Percentiles rank a stretch among this genome's conserved stretches.
Evolutionary conservation across 768 basidiomycete species (phyloP).

Genomic region (Boletellus emodensis): DNA sequence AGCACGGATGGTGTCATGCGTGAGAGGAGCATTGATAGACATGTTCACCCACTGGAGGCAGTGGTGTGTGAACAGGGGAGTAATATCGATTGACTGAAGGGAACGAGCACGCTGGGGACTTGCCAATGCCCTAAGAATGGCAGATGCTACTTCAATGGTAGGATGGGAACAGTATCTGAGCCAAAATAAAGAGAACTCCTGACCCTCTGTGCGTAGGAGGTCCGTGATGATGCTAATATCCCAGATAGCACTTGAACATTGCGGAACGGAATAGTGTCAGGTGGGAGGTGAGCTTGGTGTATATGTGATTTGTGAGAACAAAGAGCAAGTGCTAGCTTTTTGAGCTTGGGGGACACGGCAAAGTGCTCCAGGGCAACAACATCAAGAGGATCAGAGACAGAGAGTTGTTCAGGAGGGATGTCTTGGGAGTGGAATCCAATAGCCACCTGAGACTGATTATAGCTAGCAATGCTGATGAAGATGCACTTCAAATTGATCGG

Average conservation of each 20-base stretch:
- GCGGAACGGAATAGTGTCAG: not conserved
- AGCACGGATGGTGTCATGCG: not conserved
- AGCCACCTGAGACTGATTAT: not conserved
- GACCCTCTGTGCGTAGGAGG: not conserved
- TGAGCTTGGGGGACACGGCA: not conserved
- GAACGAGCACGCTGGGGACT: not conserved
- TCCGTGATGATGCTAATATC: not conserved
- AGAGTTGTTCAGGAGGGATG: not conserved
- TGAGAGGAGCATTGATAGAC: not conserved
- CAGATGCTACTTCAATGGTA: not conserved
- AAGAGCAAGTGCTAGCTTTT: not conserved
- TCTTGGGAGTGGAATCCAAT: not conserved
- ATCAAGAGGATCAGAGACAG: not conserved
- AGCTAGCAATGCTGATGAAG: not conserved
- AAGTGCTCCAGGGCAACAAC: not conserved
- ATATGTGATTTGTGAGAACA: not conserved
- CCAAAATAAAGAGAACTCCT: no score
- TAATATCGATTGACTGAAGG: not conserved
- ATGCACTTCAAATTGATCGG: not conserved
- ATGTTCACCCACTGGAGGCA: not conserved
- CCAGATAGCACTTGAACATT: not conserved
- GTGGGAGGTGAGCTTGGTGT: not conserved
- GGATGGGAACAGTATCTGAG: not conserved
- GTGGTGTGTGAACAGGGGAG: no score
- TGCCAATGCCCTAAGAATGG: not conserved